Evolutionary conservation across 768 basidiomycete species (phyloP).

Genomic region (Rhizopogon rudus): DNA sequence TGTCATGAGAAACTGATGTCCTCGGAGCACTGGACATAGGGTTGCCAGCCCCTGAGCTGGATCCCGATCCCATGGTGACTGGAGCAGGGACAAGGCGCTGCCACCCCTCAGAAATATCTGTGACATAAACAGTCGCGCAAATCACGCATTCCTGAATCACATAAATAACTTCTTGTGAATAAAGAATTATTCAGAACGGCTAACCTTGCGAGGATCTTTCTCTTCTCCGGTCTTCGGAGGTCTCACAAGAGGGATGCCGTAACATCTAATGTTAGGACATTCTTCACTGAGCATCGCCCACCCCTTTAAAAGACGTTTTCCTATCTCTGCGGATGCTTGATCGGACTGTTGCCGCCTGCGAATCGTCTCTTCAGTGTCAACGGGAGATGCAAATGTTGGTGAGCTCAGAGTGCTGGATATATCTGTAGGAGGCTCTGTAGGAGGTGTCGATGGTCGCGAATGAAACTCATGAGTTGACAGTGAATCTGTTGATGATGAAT

Average conservation of each 20-base stretch:
- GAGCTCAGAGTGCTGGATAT: constrained; percentile 57
- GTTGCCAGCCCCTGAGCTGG: background rate
- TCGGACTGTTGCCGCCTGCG: constrained; percentile 80
- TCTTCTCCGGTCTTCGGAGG: constrained; percentile 60
- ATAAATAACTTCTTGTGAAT: constrained; percentile 2
- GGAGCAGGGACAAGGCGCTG: constrained; percentile 36
- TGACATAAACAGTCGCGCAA: constrained; percentile 58
- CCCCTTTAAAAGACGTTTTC: constrained; percentile 68
- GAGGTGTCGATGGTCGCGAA: constrained; percentile 70
- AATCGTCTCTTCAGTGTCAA: constrained; percentile 59
- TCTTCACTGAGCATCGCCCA: constrained; percentile 92
- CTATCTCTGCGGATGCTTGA: constrained; percentile 73
- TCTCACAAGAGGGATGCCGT: constrained; percentile 79
- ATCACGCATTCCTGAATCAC: constrained; percentile 70
- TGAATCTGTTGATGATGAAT: constrained; percentile 35
- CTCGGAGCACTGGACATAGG: background rate
- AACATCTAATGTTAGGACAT: constrained; percentile 65
- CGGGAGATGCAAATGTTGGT: constrained; percentile 57
- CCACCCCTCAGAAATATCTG: constrained; percentile 49
- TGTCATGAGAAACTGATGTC: constrained; percentile 5
- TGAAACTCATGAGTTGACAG: constrained; percentile 38
- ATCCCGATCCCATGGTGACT: background rate
- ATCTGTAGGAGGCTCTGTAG: constrained; percentile 81
- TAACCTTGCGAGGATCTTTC: constrained; percentile 64
- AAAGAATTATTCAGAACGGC: constrained; percentile 8